Percentiles rank a stretch among this genome's conserved stretches.
These are phyloP conservation scores for Alternaria triticina DNA, from an alignment of 2,329 filamentous ascomycete species.

Conservation along the genomic window DNA sequence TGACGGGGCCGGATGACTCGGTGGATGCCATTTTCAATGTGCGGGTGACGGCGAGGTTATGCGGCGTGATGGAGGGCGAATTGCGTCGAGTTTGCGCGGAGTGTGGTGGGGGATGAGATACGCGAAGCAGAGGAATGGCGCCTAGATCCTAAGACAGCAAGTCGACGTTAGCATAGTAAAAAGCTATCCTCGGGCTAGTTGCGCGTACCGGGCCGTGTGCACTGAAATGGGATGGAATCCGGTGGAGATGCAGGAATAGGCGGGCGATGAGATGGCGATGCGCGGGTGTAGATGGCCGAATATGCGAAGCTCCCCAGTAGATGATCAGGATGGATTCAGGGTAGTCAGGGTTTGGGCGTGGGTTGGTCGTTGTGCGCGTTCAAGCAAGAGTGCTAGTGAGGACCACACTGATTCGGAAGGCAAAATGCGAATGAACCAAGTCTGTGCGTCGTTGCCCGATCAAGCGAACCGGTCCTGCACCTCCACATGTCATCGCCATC, in stretches of 20 bases:
- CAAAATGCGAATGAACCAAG: slow-evolving; percentile 21
- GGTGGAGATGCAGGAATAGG: slow-evolving; percentile 6
- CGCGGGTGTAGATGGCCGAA: slow-evolving; percentile 20
- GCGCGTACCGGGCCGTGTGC: slow-evolving; percentile 21
- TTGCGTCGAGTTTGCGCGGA: slow-evolving; percentile 9
- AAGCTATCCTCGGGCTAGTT: background rate
- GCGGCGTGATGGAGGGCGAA: slow-evolving; percentile 6
- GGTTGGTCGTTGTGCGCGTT: slow-evolving; percentile 16
- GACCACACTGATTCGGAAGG: slow-evolving; percentile 15
- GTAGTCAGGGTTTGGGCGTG: slow-evolving; percentile 1
- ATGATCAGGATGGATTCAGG: slow-evolving; percentile 19
- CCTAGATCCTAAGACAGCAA: slow-evolving; percentile 7
- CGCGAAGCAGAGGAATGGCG: slow-evolving; percentile 8
- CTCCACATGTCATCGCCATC: background rate
- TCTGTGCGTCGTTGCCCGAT: slow-evolving; percentile 18
- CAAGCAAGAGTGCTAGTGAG: slow-evolving; percentile 18
- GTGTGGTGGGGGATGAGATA: slow-evolving; percentile 5
- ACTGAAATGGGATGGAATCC: slow-evolving; percentile 19
- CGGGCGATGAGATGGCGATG: slow-evolving; percentile 7
- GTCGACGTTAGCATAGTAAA: slow-evolving; percentile 1
- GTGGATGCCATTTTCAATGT: slow-evolving; percentile 42
- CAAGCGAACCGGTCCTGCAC: slow-evolving; percentile 15
- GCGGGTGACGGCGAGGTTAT: slow-evolving; percentile 15
- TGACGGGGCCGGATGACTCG: slow-evolving; percentile 50
- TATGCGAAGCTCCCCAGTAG: slow-evolving; percentile 19